These are phyloP conservation scores for Penicillium fimorum DNA, from an alignment of 495 filamentous ascomycete species.

Conservation along the genomic window DNA sequence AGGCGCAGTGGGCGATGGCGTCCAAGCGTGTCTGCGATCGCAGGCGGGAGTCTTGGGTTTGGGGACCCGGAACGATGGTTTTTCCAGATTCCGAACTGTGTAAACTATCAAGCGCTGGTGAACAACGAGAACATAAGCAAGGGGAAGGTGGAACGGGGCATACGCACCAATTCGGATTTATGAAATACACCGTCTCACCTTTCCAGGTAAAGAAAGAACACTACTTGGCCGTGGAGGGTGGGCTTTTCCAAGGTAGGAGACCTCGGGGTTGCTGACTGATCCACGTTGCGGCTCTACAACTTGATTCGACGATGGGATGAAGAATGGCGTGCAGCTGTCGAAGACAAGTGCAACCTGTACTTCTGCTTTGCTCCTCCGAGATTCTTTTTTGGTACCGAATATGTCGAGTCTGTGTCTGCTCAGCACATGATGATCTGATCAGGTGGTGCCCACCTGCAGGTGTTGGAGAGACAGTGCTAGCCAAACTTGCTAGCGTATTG, in stretches of 20 bases:
- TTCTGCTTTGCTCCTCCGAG: neutral
- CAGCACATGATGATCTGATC: slow-evolving; percentile 3
- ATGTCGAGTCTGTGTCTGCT: neutral
- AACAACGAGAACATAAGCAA: slow-evolving; percentile 23
- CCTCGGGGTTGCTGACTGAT: slow-evolving; percentile 4
- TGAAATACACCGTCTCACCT: slow-evolving; percentile 1
- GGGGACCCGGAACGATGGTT: slow-evolving; percentile 39
- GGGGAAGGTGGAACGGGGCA: slow-evolving; percentile 13
- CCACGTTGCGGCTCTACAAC: slow-evolving; percentile 26
- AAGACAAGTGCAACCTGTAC: slow-evolving; percentile 8
- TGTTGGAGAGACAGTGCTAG: neutral
- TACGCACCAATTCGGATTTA: slow-evolving; percentile 21
- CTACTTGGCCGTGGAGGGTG: slow-evolving; percentile 1
- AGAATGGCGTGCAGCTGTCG: slow-evolving; percentile 6
- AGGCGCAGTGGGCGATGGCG: slow-evolving; percentile 21
- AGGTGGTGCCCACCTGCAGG: neutral
- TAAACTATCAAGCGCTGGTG: slow-evolving; percentile 3
- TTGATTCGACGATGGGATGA: slow-evolving; percentile 16
- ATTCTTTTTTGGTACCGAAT: neutral
- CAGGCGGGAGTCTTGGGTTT: slow-evolving; percentile 33
- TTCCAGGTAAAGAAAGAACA: neutral
- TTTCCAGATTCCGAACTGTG: slow-evolving; percentile 34
- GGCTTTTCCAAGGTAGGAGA: slow-evolving; percentile 1
- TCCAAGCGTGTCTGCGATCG: slow-evolving; percentile 30
- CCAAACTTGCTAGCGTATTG: neutral